Base-by-base conservation (phyloP, 2,329 filamentous ascomycete genomes). In the Diplocarpon mali region DNA sequence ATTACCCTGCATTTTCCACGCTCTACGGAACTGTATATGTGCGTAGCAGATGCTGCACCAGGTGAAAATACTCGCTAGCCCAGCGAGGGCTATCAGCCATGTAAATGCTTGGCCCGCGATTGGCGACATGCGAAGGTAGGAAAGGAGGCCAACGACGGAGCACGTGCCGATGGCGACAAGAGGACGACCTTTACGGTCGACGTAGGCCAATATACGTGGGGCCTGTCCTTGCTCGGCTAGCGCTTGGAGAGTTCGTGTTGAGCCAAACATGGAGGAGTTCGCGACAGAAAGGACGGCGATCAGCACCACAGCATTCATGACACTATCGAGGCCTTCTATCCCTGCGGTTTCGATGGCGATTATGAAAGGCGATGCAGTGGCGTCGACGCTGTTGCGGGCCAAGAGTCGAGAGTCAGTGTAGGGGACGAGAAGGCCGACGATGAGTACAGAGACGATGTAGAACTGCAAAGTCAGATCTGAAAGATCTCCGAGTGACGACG, bases 231-330 rank as follows among this genome's bases (percentile, higher is more conserved):
- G 87, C 61, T 95, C 88, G 30, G 88, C 89, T 1, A 95, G 75
- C 2, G 89, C 89, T 29, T 87, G 85, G 8, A 96, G 76, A 1
- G 89, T 95, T 53, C 90, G 81, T 1, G 86, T 92, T 28, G 86
- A 88, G 36, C 87, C 90, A 36, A 93, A 96, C 52, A 95, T 84
- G 53, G 88, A 83, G 13, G 86, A 90, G 66, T 95, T 95, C 47
- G 88, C 88, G 48, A 95, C 89, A 1, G 86, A 93, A 20, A 95
- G 69, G 16, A 95, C 88, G 24, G 89, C 83, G 47, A 94, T 79
- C 62, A 95, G 78, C 61, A 96, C 94, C 48, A 95, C 87, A 15
- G 79, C 80, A 64, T 96, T 96, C 84, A 95, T 93, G 46, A 95
- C 76, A 0, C 83, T 88, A 3, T 87, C 86, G 1, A 95, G 75